A percentile compares a stretch with the other conserved stretches of the same genome.
phyloP scores from a whole-genome alignment of 1,139 yeast species.

The Magnusiomyces tetraspermus region DNA sequence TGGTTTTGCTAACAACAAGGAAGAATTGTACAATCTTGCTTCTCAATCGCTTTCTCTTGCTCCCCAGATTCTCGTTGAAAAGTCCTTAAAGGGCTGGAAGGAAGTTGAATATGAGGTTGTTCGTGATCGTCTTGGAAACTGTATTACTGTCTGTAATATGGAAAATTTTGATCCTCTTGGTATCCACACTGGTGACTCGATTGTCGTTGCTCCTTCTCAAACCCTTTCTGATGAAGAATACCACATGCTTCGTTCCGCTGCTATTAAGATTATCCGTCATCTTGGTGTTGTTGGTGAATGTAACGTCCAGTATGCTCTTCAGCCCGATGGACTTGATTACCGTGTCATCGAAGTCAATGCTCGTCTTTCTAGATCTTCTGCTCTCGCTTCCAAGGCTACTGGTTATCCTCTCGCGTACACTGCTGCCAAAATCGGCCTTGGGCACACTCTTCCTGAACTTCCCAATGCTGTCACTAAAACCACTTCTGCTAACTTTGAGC shows the following conservation, averaged over 20 bases:
- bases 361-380: constrained; percentile 94
- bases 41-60: constrained; percentile 82
- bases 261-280: constrained; percentile 94
- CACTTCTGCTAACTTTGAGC: constrained; percentile 96
- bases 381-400: constrained; percentile 96
- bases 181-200: constrained; percentile 98
- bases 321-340: constrained; percentile 91
- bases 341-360: constrained; percentile 98
- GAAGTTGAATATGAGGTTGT: constrained; percentile 98
- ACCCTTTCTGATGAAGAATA: constrained; percentile 95
- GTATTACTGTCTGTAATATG: constrained; percentile 99
- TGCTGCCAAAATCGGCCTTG: constrained; percentile 95
- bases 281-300: constrained; percentile 99
- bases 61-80: constrained; percentile 91
- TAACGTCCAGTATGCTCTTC: constrained; percentile 94
- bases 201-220: constrained; percentile 98
- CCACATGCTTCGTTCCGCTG: constrained; percentile 96
- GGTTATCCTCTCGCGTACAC: constrained; percentile 98
- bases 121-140: constrained; percentile 93
- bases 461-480: constrained; percentile 93
- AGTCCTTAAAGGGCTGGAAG: constrained; percentile 98
- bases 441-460: constrained; percentile 87
- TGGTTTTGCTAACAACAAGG: constrained; percentile 81
- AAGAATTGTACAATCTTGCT: constrained; percentile 76
- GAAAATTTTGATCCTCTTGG: constrained; percentile 98